Evolutionary conservation across 2,329 filamentous ascomycete species (phyloP).

Genomic region (Taxawa tesnikishii): DNA sequence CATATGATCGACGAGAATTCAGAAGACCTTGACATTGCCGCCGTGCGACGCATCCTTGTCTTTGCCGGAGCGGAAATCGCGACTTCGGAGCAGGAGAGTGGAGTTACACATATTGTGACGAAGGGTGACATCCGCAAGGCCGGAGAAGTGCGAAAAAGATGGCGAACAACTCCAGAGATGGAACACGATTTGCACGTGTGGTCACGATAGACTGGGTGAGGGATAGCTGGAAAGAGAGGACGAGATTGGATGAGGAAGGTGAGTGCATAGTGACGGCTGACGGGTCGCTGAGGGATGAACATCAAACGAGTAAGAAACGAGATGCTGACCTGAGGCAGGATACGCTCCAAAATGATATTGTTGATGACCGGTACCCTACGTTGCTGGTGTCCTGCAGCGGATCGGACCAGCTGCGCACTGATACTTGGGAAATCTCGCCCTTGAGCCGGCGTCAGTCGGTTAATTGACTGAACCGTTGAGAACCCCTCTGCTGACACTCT

Average conservation of each 20-base stretch:
- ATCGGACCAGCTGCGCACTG: too few species aligned
- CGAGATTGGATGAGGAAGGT: constrained; percentile 65
- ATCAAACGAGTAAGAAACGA: too few species aligned
- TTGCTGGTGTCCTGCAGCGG: too few species aligned
- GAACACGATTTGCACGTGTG: constrained; percentile 49
- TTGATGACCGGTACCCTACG: too few species aligned
- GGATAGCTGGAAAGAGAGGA: constrained; percentile 68
- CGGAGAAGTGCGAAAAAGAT: constrained; percentile 27
- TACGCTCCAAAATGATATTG: too few species aligned
- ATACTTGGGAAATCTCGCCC: too few species aligned
- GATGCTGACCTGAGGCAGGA: too few species aligned
- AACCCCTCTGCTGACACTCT: too few species aligned
- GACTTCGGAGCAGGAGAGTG: constrained; percentile 36
- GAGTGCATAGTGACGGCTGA: too few species aligned
- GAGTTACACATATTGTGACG: constrained; percentile 61
- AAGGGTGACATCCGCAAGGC: constrained; percentile 33
- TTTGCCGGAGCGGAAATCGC: constrained; percentile 58
- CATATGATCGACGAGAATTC: constrained; percentile 23
- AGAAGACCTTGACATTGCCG: constrained; percentile 27
- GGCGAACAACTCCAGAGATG: constrained; percentile 2
- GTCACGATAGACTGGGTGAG: constrained; percentile 63
- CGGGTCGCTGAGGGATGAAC: too few species aligned
- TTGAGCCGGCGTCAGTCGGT: too few species aligned
- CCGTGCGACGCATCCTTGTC: constrained; percentile 39
- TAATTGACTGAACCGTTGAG: too few species aligned